phyloP scores from a whole-genome alignment of 176 grass and related monocot species.

The Carex cristatella region DNA sequence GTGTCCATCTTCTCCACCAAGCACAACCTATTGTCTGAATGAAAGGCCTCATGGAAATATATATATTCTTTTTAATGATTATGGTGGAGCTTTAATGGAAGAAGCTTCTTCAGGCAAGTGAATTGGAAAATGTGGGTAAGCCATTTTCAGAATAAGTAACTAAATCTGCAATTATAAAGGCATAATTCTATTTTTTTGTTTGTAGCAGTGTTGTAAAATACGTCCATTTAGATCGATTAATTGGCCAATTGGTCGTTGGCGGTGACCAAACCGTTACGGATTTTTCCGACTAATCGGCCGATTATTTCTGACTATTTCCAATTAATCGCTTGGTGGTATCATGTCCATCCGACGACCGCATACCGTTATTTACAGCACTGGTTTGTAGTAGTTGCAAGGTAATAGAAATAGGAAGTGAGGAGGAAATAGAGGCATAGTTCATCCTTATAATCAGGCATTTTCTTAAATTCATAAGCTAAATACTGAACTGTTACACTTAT shows the following conservation, averaged over 20 bases:
- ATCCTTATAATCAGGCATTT: not conserved
- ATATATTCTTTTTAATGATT: not conserved
- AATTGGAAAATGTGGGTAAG: not conserved
- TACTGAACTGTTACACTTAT: not conserved
- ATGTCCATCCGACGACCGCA: no score
- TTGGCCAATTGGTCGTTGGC: no score
- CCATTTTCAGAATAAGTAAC: not conserved
- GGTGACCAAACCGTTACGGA: no score
- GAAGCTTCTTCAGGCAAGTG: not conserved
- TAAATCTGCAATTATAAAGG: not conserved
- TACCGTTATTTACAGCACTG: no score
- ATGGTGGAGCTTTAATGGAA: not conserved
- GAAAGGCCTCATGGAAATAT: not conserved
- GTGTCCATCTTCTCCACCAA: conserved; percentile 33
- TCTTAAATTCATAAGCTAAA: not conserved
- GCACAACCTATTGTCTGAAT: conserved; percentile 18
- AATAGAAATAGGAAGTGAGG: no score
- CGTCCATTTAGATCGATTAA: no score
- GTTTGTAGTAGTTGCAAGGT: no score
- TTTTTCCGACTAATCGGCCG: no score
- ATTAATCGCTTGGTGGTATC: no score
- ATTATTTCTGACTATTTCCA: no score
- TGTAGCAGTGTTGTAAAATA: not conserved
- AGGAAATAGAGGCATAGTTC: not conserved
- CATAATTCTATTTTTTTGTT: not conserved